Percentiles rank a stretch among this genome's conserved stretches.
Conservation (phyloP, 305 asterid species). For the Rubia balearica region DNA sequence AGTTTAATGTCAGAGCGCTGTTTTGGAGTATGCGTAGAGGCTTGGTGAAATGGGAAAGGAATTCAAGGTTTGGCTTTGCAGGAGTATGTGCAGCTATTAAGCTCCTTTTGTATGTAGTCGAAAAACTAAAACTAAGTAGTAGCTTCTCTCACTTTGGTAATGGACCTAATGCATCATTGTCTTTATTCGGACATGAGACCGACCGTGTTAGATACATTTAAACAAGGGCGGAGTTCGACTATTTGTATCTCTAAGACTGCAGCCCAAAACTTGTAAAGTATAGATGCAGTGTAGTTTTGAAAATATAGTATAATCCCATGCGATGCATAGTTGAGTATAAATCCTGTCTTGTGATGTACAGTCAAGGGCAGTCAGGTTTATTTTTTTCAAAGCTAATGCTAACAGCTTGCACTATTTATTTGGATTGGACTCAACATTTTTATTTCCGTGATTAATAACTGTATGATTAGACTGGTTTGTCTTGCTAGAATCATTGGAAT, state of each 20-base stretch:
- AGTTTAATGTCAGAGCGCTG: not conserved
- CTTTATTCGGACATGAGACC: not conserved
- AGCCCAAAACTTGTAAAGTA: not conserved
- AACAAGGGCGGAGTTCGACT: not conserved
- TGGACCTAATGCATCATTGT: not conserved
- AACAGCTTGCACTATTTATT: not conserved
- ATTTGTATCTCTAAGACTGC: not conserved
- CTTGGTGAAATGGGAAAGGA: not conserved
- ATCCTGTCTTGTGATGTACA: not conserved
- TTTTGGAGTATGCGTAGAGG: not conserved
- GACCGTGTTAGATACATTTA: not conserved
- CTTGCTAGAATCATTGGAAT: slow-evolving; percentile 7
- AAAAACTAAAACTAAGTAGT: no score
- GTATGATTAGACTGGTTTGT: slow-evolving; percentile 1
- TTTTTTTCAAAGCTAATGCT: not conserved
- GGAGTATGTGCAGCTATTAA: no score
- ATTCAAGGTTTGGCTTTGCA: not conserved
- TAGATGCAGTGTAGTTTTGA: not conserved
- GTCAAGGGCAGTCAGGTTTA: not conserved
- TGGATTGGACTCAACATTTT: not conserved
- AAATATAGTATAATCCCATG: not conserved
- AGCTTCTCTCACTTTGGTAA: not conserved
- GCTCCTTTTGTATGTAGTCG: no score
- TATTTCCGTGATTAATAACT: not conserved
- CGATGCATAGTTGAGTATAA: not conserved